These are phyloP conservation scores for Penicillium sp. DNA, from an alignment of 2,329 filamentous ascomycete species.

Conservation along the genomic window DNA sequence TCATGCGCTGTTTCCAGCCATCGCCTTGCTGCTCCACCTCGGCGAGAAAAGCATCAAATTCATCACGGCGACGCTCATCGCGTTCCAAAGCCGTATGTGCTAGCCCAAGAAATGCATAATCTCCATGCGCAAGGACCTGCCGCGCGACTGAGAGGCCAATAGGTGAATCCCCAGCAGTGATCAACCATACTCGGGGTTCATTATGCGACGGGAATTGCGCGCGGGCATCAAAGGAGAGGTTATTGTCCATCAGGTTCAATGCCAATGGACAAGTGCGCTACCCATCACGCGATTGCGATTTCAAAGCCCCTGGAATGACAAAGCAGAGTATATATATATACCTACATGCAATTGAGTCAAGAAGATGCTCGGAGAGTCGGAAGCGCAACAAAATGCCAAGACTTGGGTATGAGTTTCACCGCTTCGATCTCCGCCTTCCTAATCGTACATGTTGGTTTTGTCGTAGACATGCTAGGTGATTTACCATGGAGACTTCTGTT, in stretches of 20 bases:
- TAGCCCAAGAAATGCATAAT: conserved; percentile 83
- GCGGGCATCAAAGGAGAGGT: conserved; percentile 35
- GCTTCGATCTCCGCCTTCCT: too few relatives aligned
- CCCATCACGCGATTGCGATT: conserved; percentile 28
- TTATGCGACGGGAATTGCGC: conserved; percentile 60
- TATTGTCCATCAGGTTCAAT: conserved; percentile 34
- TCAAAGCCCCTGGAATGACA: not conserved
- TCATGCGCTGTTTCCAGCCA: conserved; percentile 77
- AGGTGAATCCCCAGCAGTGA: conserved; percentile 83
- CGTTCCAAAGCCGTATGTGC: conserved; percentile 73
- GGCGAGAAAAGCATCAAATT: conserved; percentile 76
- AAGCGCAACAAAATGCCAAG: conserved; percentile 5
- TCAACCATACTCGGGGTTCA: conserved; percentile 83
- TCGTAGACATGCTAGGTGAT: too few relatives aligned
- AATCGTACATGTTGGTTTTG: too few relatives aligned
- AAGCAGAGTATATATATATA: not conserved
- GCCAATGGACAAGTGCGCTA: conserved; percentile 25
- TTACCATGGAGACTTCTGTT: too few relatives aligned
- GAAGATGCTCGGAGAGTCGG: conserved; percentile 1
- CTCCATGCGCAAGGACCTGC: conserved; percentile 82
- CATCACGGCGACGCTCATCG: conserved; percentile 69
- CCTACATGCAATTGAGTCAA: not conserved
- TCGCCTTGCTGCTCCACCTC: conserved; percentile 63
- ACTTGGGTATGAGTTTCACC: not conserved
- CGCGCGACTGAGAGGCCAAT: conserved; percentile 79